A percentile compares a stretch with the other conserved stretches of the same genome.
phyloP scores from a whole-genome alignment of 176 grass and related monocot species.

The Hyparrhenia diplandra region DNA sequence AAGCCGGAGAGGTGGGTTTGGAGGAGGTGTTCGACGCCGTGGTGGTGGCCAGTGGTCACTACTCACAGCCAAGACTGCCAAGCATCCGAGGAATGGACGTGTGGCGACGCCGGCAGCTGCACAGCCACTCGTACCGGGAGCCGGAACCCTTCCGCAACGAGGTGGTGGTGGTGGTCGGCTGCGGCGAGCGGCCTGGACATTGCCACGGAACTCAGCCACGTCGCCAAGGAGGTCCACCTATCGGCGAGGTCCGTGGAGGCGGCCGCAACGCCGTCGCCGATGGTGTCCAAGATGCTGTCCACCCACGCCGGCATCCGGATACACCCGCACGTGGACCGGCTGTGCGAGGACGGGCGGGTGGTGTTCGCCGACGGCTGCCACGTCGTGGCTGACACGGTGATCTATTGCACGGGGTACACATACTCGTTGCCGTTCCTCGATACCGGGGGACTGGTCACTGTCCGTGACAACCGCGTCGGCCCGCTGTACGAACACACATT shows the following conservation, averaged over 20 bases:
- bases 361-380: constrained; percentile 22
- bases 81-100: constrained; percentile 13
- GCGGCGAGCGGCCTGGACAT: constrained; percentile 29
- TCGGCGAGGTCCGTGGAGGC: neutral
- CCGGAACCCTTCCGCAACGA: constrained; percentile 23
- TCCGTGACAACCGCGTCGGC: constrained; percentile 34
- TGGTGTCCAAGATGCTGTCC: neutral
- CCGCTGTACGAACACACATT: neutral
- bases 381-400: constrained; percentile 27
- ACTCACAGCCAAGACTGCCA: constrained; percentile 30
- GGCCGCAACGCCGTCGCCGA: neutral
- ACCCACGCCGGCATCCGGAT: neutral
- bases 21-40: constrained; percentile 48
- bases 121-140: constrained; percentile 46
- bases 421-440: constrained; percentile 49
- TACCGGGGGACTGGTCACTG: neutral
- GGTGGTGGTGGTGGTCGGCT: constrained; percentile 36
- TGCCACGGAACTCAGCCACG: constrained; percentile 5
- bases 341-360: constrained; percentile 9
- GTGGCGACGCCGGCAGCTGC: constrained; percentile 37
- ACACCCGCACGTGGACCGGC: neutral
- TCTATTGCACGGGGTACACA: constrained; percentile 34
- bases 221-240: constrained; percentile 34
- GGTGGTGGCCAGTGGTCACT: constrained; percentile 26
- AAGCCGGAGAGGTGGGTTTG: accelerated